Percentiles rank a stretch among this genome's conserved stretches.
Conservation (phyloP, 371 early-diverging fungal genomes). For the Haplosporangium sp. region DNA sequence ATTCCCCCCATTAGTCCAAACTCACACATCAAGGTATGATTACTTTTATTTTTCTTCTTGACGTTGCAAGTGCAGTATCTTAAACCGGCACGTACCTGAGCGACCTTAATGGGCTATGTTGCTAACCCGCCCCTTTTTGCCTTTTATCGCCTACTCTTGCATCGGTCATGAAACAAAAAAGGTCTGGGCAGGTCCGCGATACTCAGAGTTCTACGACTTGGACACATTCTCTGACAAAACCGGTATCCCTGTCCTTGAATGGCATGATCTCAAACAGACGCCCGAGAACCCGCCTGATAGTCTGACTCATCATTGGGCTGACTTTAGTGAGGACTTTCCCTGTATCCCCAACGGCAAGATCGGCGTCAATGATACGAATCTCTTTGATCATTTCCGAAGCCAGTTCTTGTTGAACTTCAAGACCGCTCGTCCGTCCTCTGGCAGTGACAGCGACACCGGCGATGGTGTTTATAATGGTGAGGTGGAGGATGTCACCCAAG, state of each 20-base stretch:
- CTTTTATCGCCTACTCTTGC: not conserved
- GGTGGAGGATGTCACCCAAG: slow-evolving; percentile 12
- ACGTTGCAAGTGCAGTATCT: not conserved
- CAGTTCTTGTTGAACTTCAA: slow-evolving; percentile 48
- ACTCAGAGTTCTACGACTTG: slow-evolving; percentile 48
- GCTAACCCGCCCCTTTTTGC: not conserved
- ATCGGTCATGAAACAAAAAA: not conserved
- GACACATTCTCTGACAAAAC: slow-evolving; percentile 19
- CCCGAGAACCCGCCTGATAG: slow-evolving; percentile 15
- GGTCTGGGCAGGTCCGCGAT: slow-evolving; percentile 38
- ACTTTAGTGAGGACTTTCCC: slow-evolving; percentile 36
- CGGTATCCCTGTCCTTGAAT: slow-evolving; percentile 35
- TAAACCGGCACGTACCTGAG: not conserved
- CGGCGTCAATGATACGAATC: slow-evolving; percentile 29
- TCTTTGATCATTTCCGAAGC: slow-evolving; percentile 42
- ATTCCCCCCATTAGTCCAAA: slow-evolving; percentile 47
- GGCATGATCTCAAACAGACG: slow-evolving; percentile 47
- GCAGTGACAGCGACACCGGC: too few relatives aligned
- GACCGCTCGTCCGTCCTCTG: slow-evolving; percentile 1
- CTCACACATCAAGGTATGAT: slow-evolving; percentile 49
- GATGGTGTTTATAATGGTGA: too few relatives aligned
- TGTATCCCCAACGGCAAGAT: slow-evolving; percentile 33
- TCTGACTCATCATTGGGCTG: slow-evolving; percentile 20
- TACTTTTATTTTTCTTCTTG: not conserved
- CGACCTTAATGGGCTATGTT: not conserved